Evolutionary conservation across 164 flowering plant genomes (phyloP).

Genomic region (Piper longum): DNA sequence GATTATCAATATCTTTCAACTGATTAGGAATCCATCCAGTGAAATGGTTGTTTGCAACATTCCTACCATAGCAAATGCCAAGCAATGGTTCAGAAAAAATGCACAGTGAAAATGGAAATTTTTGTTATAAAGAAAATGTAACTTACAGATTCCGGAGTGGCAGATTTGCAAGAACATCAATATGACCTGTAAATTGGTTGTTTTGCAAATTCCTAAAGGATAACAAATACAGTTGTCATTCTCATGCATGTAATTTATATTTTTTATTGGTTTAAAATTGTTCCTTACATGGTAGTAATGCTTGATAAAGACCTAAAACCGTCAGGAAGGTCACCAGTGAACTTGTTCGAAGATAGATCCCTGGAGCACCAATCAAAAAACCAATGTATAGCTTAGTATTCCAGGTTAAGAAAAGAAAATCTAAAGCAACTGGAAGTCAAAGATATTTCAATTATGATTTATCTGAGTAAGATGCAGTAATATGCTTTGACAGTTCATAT

Average conservation of each 20-base stretch:
- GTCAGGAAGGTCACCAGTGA: conserved; percentile 61
- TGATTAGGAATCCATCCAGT: conserved; percentile 74
- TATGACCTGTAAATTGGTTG: conserved; percentile 75
- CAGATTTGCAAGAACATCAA: conserved; percentile 70
- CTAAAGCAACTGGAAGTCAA: neutral
- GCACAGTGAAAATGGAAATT: neutral
- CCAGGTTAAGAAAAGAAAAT: neutral
- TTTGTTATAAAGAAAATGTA: neutral
- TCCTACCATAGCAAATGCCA: conserved; percentile 25
- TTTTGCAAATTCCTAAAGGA: conserved; percentile 65
- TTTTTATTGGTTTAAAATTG: neutral
- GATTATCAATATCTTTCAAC: conserved; percentile 42
- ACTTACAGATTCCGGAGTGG: conserved; percentile 59
- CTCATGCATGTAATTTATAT: neutral
- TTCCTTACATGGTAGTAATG: conserved; percentile 47
- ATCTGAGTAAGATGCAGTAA: too few species aligned
- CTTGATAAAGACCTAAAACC: conserved; percentile 54
- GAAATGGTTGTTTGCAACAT: conserved; percentile 68
- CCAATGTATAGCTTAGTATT: neutral
- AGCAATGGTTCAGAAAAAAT: neutral
- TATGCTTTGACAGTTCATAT: too few species aligned
- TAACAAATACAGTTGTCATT: conserved; percentile 2
- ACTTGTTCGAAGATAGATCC: conserved; percentile 66
- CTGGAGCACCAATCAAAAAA: conserved; percentile 23
- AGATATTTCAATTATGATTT: neutral